Evolutionary conservation across 768 basidiomycete genomes (phyloP).

Genomic region (Boletus vinaceobasis): DNA sequence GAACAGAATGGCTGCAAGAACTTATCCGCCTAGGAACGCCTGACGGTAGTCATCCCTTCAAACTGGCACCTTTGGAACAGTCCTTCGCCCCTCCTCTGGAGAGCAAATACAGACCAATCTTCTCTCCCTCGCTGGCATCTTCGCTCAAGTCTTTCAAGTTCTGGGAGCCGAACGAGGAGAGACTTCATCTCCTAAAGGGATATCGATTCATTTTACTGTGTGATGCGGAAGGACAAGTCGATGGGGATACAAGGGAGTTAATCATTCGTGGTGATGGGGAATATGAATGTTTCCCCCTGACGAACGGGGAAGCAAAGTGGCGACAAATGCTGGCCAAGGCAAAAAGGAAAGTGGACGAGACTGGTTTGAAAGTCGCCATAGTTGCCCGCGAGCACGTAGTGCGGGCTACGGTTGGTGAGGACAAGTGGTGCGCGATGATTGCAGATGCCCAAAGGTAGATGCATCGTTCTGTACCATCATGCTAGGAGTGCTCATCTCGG

Average conservation of each 20-base stretch:
- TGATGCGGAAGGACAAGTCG: constrained; percentile 50
- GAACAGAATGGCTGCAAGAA: constrained; percentile 64
- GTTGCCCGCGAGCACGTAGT: constrained; percentile 50
- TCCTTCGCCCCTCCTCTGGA: constrained; percentile 48
- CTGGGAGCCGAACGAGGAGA: constrained; percentile 69
- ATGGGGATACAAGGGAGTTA: constrained; percentile 49
- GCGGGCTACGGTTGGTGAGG: constrained; percentile 47
- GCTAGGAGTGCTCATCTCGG: constrained; percentile 3
- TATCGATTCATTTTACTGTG: constrained; percentile 60
- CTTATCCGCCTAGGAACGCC: constrained; percentile 50
- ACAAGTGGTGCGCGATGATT: constrained; percentile 52
- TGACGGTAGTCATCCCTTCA: constrained; percentile 31
- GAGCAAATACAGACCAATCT: constrained; percentile 57
- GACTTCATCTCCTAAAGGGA: constrained; percentile 49
- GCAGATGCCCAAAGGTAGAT: constrained; percentile 51
- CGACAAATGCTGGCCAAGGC: constrained; percentile 51
- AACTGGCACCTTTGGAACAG: constrained; percentile 44
- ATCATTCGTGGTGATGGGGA: constrained; percentile 55
- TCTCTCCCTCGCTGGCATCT: constrained; percentile 47
- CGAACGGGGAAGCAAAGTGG: constrained; percentile 46
- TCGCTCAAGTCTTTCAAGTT: constrained; percentile 48
- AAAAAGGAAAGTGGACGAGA: constrained; percentile 42
- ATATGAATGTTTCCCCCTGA: constrained; percentile 60
- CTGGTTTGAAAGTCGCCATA: constrained; percentile 46
- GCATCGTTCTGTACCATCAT: background rate